phyloP scores from a whole-genome alignment of 2,329 filamentous ascomycete species.

The Tolypocladium tundrense region DNA sequence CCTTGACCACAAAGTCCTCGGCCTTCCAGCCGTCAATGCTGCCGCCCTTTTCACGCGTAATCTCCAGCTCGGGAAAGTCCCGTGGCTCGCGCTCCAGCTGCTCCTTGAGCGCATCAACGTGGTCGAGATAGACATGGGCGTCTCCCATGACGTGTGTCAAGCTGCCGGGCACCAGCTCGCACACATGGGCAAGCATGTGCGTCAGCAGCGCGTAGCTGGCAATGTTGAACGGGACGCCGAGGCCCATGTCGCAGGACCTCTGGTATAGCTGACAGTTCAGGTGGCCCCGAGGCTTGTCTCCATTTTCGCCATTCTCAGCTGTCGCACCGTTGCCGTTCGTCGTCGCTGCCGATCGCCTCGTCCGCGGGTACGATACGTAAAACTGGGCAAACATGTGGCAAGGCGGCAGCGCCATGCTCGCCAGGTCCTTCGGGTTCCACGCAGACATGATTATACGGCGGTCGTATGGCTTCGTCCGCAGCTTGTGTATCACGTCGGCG shows the following conservation, averaged over 20 bases:
- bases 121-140: constrained; percentile 91
- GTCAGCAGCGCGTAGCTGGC: constrained; percentile 88
- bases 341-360: constrained; percentile 1
- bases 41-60: constrained; percentile 55
- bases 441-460: constrained; percentile 81
- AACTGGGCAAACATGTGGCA: constrained; percentile 99
- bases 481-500: constrained; percentile 77
- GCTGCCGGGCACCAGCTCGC: constrained; percentile 72
- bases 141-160: constrained; percentile 96
- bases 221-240: constrained; percentile 97
- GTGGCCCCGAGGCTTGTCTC: constrained; percentile 46
- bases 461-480: constrained; percentile 77
- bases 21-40: constrained; percentile 84
- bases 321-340: constrained; percentile 3
- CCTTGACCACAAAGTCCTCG: constrained; percentile 79
- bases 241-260: constrained; percentile 89
- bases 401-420: constrained; percentile 83
- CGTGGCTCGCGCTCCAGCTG: constrained; percentile 75
- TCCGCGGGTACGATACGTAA: constrained; percentile 66
- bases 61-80: constrained; percentile 69
- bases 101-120: constrained; percentile 73
- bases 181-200: constrained; percentile 87
- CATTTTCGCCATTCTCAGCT: constrained; percentile 14
- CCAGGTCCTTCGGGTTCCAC: constrained; percentile 85
- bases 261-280: constrained; percentile 89